Evolutionary conservation across 208 protist species (phyloP).

Genomic region (Porcisia deanei): DNA sequence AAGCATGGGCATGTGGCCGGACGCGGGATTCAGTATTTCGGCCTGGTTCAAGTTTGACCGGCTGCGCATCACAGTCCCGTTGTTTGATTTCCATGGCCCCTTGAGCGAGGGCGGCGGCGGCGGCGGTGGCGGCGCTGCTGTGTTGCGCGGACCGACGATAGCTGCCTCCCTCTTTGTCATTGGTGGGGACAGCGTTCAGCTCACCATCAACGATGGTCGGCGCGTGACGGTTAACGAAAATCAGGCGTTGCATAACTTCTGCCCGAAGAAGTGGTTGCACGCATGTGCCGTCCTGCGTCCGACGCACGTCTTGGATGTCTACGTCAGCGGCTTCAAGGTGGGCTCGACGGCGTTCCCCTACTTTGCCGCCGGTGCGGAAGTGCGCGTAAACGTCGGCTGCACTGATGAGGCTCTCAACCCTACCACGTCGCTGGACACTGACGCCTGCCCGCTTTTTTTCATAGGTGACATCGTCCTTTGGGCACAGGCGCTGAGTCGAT

Average conservation of each 20-base stretch:
- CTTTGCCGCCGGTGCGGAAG: slow-evolving; percentile 49
- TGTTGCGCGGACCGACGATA: slow-evolving; percentile 22
- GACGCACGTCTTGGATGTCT: slow-evolving; percentile 55
- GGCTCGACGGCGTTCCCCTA: slow-evolving; percentile 51
- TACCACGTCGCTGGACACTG: slow-evolving; percentile 31
- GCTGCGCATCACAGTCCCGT: slow-evolving; percentile 59
- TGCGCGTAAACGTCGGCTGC: slow-evolving; percentile 61
- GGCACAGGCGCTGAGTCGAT: slow-evolving; percentile 62
- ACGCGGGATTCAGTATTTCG: slow-evolving; percentile 66
- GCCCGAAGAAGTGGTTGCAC: slow-evolving; percentile 57
- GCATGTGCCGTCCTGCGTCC: slow-evolving; percentile 59
- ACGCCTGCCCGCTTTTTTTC: slow-evolving; percentile 55
- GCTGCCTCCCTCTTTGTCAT: slow-evolving; percentile 35
- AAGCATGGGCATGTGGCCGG: slow-evolving; percentile 60
- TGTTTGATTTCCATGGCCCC: slow-evolving; percentile 61
- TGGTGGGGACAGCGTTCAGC: slow-evolving; percentile 68
- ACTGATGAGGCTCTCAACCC: slow-evolving; percentile 20
- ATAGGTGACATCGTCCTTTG: slow-evolving; percentile 72
- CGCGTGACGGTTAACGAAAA: slow-evolving; percentile 69
- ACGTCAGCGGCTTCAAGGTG: slow-evolving; percentile 70
- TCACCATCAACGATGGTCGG: slow-evolving; percentile 44
- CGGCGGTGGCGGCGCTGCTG: not conserved
- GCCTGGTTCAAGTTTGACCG: slow-evolving; percentile 70
- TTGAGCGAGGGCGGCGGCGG: slow-evolving; percentile 26
- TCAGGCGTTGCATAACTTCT: slow-evolving; percentile 65